Base-by-base conservation (phyloP, 768 basidiomycete genomes). In the Pisolithus albus region DNA sequence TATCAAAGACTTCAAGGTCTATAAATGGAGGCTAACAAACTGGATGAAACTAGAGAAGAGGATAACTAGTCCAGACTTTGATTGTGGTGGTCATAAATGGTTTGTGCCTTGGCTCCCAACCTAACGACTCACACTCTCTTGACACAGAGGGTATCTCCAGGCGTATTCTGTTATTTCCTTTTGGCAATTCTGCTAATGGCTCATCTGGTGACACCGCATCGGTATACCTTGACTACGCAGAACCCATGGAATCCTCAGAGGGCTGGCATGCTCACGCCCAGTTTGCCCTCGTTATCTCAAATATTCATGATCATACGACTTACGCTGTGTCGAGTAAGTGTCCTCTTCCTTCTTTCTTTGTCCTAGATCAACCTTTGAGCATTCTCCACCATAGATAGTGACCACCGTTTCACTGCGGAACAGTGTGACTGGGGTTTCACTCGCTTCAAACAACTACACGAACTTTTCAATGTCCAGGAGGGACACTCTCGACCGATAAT, bases 371-470 rank as follows among this genome's bases (percentile, higher is more conserved):
- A 52, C 19, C 42, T 55, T 49, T 18, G 24, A n/a, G 50, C 21
- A 3, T 8, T 19, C 50, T 16, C 38, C 28, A 18, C 43, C 46
- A 15, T 57, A 98, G 95, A 98, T 70, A 95, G 95, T 15, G 93
- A 98, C 60, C 96, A 99, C 75, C 90, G 96, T 52, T 99, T 99
- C 73, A 95, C 97, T 65, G 82, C 92, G 52, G 96, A 99, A 72
- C 95, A 99, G 70, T 96, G 93, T 64, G 95, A 99, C 72, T 99
- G 96, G 96, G 96, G 96, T 49, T 99, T 99, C 72, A 98, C 96
- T 52, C 88, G 96, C 46, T 99, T 99, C 66, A 93, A 92, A 70
- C 95, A 98, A 72, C 75, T 99, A 49, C 83, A 94, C 59, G 97
- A 99, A 70, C 76, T 95, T 15, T 94, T 86, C 74, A 86, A 76